These are phyloP conservation scores for Corynespora cassiicola DNA, from an alignment of 2,329 filamentous ascomycete genomes.

Conservation along the genomic window DNA sequence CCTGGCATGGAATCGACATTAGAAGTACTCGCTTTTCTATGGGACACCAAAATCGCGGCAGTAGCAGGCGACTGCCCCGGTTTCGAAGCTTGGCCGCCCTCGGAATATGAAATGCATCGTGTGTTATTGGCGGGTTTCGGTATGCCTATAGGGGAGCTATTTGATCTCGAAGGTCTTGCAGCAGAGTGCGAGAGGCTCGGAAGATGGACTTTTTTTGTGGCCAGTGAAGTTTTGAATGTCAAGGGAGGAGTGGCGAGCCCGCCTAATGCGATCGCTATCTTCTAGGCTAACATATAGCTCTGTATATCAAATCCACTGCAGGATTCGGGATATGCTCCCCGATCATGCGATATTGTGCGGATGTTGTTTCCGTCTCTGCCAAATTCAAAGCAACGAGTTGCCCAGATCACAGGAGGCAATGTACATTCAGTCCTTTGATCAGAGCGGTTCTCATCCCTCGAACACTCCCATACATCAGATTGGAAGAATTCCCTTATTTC, in stretches of 20 bases:
- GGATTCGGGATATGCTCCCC: too few species aligned
- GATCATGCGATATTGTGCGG: too few species aligned
- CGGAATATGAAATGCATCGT: constrained; percentile 39
- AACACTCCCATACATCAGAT: too few species aligned
- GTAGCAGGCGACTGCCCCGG: constrained; percentile 42
- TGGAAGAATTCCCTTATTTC: too few species aligned
- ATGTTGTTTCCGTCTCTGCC: too few species aligned
- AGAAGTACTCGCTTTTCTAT: constrained; percentile 26
- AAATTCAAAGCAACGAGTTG: too few species aligned
- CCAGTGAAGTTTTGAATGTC: constrained; percentile 51
- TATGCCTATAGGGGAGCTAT: constrained; percentile 54
- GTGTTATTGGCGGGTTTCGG: constrained; percentile 48
- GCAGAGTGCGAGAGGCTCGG: constrained; percentile 43
- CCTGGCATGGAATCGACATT: constrained; percentile 21
- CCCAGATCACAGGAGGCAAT: too few species aligned
- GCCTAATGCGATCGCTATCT: constrained; percentile 40
- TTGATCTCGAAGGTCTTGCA: constrained; percentile 50
- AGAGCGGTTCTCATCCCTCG: too few species aligned
- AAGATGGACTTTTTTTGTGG: constrained; percentile 52
- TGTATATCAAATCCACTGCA: too few species aligned
- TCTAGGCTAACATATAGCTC: too few species aligned
- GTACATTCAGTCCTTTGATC: too few species aligned
- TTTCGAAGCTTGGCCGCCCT: constrained; percentile 38
- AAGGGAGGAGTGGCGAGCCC: constrained; percentile 44
- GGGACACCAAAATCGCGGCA: constrained; percentile 39